A percentile compares a stretch with the other conserved stretches of the same genome.
These are phyloP conservation scores for Aspergillus quadrilineatus DNA, from an alignment of 2,329 filamentous ascomycete genomes.

Conservation along the genomic window DNA sequence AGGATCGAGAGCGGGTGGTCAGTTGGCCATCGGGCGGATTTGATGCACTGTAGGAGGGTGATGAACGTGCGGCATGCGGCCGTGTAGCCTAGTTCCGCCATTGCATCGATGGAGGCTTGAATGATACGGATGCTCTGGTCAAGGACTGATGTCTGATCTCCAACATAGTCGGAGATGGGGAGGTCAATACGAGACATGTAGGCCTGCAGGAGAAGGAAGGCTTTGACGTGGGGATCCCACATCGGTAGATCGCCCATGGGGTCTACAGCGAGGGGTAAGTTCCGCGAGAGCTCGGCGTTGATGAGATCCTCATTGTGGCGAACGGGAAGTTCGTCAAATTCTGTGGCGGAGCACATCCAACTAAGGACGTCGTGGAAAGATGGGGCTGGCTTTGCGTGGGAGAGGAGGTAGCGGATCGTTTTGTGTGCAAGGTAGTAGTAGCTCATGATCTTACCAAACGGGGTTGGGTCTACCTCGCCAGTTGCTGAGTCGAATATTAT, in stretches of 20 bases:
- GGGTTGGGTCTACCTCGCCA: constrained; percentile 84
- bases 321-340: constrained; percentile 96
- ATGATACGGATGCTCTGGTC: constrained; percentile 97
- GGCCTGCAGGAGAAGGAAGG: constrained; percentile 88
- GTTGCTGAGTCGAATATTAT: constrained; percentile 74
- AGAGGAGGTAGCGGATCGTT: constrained; percentile 82
- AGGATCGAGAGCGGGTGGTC: constrained; percentile 78
- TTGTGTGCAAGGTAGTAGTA: constrained; percentile 98
- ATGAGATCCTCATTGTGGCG: constrained; percentile 98
- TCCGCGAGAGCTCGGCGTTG: constrained; percentile 83
- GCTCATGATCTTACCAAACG: constrained; percentile 96
- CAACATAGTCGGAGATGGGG: constrained; percentile 95
- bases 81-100: constrained; percentile 82
- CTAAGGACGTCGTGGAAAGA: constrained; percentile 78
- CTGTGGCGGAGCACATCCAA: constrained; percentile 90
- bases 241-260: constrained; percentile 69
- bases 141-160: constrained; percentile 82
- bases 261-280: constrained; percentile 68
- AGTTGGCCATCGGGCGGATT: constrained; percentile 85
- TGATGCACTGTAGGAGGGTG: constrained; percentile 82
- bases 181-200: constrained; percentile 92
- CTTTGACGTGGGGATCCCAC: constrained; percentile 98
- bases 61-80: constrained; percentile 81
- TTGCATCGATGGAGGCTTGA: constrained; percentile 89
- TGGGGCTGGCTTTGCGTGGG: constrained; percentile 71